These are phyloP conservation scores for Fusarium tanahbumbuense DNA, from an alignment of 2,329 filamentous ascomycete genomes.

Conservation along the genomic window DNA sequence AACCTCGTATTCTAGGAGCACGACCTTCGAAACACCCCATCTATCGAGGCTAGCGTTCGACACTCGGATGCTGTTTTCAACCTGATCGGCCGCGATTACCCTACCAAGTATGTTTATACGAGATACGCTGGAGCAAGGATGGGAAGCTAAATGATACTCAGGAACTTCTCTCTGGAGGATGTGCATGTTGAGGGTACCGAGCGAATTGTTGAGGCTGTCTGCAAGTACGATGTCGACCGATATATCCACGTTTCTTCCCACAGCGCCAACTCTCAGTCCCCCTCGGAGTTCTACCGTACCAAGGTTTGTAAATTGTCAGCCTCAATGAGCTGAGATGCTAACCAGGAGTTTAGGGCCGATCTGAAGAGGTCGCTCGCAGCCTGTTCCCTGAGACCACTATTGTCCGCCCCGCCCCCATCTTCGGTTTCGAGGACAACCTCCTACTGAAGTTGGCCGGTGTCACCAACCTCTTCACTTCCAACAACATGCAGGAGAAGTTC, in stretches of 20 bases:
- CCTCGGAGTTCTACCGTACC: constrained; percentile 89
- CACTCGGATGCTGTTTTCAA: constrained; percentile 99
- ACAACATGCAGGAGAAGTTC: constrained; percentile 92
- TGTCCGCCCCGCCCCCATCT: constrained; percentile 91
- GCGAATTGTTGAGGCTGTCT: constrained; percentile 91
- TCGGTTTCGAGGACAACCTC: constrained; percentile 93
- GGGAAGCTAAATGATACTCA: constrained; percentile 53
- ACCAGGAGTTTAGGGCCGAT: constrained; percentile 68
- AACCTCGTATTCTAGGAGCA: constrained; percentile 73
- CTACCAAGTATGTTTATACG: constrained; percentile 78
- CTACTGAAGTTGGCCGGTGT: constrained; percentile 85
- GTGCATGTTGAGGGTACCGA: constrained; percentile 93
- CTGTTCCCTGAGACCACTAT: constrained; percentile 98
- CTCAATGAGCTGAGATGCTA: constrained; percentile 6
- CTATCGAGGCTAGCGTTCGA: constrained; percentile 94
- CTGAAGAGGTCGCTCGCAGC: constrained; percentile 83
- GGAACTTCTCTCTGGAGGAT: constrained; percentile 93
- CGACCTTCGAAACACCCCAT: constrained; percentile 92
- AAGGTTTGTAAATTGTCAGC: constrained; percentile 68
- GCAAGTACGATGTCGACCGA: constrained; percentile 97
- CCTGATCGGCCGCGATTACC: constrained; percentile 91
- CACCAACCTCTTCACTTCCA: constrained; percentile 86
- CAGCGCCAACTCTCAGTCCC: constrained; percentile 83
- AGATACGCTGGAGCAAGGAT: not conserved
- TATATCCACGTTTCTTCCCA: constrained; percentile 97